Evolutionary conservation across 2,329 filamentous ascomycete genomes (phyloP).

Genomic region (Parascedosporium putredinis): DNA sequence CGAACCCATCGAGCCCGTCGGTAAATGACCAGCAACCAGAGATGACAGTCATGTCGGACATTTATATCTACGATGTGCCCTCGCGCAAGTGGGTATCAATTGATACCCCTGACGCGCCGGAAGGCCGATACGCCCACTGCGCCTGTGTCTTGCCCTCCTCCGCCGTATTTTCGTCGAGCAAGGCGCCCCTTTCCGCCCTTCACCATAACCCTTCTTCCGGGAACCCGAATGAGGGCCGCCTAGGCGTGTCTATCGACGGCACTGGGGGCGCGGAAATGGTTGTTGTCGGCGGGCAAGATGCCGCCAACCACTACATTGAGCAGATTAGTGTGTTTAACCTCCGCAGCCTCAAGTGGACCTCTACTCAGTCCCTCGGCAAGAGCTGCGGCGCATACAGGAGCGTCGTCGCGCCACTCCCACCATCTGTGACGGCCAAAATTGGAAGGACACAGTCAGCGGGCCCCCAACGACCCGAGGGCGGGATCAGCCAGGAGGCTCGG

Average conservation of each 20-base stretch:
- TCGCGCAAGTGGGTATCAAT: constrained; percentile 79
- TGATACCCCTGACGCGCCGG: constrained; percentile 68
- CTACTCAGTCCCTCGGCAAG: constrained; percentile 74
- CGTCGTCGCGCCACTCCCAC: constrained; percentile 75
- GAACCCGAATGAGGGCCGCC: constrained; percentile 78
- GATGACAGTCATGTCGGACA: constrained; percentile 94
- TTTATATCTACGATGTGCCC: constrained; percentile 85
- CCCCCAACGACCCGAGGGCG: constrained; percentile 30
- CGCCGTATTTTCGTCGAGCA: constrained; percentile 74
- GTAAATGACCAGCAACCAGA: constrained; percentile 58
- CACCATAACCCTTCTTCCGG: constrained; percentile 77
- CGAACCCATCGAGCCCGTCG: constrained; percentile 31
- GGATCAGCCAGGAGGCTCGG: constrained; percentile 42
- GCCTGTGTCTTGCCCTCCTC: constrained; percentile 85
- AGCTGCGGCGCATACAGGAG: constrained; percentile 95
- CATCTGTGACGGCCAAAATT: constrained; percentile 53
- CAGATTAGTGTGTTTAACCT: constrained; percentile 98
- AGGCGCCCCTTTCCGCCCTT: constrained; percentile 74
- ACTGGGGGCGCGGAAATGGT: constrained; percentile 93
- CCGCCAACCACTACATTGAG: constrained; percentile 97
- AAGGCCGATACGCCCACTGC: constrained; percentile 94
- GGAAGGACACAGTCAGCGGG: constrained; percentile 44
- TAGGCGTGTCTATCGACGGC: constrained; percentile 84
- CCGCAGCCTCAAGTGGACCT: constrained; percentile 89
- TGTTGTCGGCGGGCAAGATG: constrained; percentile 91